Percentiles rank a stretch among this genome's conserved stretches.
Evolutionary conservation across 352 stramenopile genomes (phyloP).

Genomic region (Pythium insidiosum): DNA sequence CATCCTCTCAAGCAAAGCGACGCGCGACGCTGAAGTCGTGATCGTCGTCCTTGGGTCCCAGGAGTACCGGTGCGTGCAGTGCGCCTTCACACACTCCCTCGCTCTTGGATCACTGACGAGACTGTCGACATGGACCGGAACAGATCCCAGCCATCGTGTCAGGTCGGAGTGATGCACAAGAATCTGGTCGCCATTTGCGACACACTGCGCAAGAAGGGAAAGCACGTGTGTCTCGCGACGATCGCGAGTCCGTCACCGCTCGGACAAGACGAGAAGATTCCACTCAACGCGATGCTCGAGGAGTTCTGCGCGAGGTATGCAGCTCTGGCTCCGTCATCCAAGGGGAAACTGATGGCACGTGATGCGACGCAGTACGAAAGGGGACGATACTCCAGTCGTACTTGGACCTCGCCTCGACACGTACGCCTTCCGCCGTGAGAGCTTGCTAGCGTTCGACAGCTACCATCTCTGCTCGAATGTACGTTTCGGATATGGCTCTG

Average conservation of each 20-base stretch:
- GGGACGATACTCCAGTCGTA: conserved; percentile 52
- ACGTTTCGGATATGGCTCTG: conserved; percentile 10
- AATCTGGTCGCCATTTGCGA: conserved; percentile 74
- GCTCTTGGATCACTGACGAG: too few species aligned
- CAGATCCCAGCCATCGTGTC: conserved; percentile 17
- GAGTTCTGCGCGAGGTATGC: conserved; percentile 69
- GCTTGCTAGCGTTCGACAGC: conserved; percentile 49
- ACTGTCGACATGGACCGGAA: conserved; percentile 3
- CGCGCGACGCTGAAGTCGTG: conserved; percentile 66
- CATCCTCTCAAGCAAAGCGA: too few species aligned
- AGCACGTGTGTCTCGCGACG: conserved; percentile 67
- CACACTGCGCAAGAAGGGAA: conserved; percentile 74
- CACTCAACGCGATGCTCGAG: conserved; percentile 57
- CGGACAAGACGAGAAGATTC: conserved; percentile 23
- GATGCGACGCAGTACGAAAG: conserved; percentile 36
- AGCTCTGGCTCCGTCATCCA: not conserved
- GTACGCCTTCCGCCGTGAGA: conserved; percentile 60
- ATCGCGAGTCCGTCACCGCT: conserved; percentile 36
- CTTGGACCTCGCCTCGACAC: conserved; percentile 69
- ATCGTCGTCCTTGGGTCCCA: conserved; percentile 70
- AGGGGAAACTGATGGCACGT: not conserved
- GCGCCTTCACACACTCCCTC: too few species aligned
- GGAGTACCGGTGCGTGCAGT: conserved; percentile 44
- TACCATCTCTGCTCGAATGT: conserved; percentile 82
- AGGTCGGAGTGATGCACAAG: conserved; percentile 27